phyloP scores from a whole-genome alignment of 2,329 filamentous ascomycete genomes.

The Teratosphaeriaceae sp. region DNA sequence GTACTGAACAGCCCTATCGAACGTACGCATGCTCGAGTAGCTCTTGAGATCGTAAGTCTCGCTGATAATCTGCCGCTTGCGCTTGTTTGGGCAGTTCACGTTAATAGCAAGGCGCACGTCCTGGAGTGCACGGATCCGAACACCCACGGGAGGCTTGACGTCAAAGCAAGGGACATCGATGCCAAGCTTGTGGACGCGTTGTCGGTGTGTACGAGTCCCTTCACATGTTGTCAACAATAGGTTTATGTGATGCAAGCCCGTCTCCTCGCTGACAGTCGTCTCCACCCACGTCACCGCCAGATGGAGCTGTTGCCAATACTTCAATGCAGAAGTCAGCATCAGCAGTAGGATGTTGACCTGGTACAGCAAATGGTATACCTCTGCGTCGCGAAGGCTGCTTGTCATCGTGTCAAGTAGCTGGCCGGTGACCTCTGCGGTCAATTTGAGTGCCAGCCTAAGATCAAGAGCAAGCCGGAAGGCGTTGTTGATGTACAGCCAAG shows the following conservation, averaged over 20 bases:
- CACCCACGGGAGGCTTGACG: constrained; percentile 12
- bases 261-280: constrained; percentile 8
- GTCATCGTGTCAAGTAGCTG: constrained; percentile 7
- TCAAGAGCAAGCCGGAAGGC: constrained; percentile 26
- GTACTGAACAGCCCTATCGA: not conserved
- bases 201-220: constrained; percentile 1
- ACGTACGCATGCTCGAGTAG: not conserved
- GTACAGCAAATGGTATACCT: constrained; percentile 6
- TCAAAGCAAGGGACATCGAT: constrained; percentile 18
- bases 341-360: not conserved
- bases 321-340: too few relatives aligned
- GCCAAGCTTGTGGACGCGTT: constrained; percentile 16
- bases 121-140: constrained; percentile 11
- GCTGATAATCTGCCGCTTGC: constrained; percentile 3
- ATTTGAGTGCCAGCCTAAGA: constrained; percentile 3
- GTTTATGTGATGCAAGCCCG: constrained; percentile 5
- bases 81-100: constrained; percentile 4
- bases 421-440: not conserved
- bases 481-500: constrained; percentile 29
- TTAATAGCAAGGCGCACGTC: constrained; percentile 24
- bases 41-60: too few relatives aligned
- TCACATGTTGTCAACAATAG: constrained; percentile 21
- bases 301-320: constrained; percentile 16
- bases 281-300: constrained; percentile 9
- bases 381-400: constrained; percentile 6